Evolutionary conservation across 768 basidiomycete species (phyloP).

Genomic region (Mycena venus): DNA sequence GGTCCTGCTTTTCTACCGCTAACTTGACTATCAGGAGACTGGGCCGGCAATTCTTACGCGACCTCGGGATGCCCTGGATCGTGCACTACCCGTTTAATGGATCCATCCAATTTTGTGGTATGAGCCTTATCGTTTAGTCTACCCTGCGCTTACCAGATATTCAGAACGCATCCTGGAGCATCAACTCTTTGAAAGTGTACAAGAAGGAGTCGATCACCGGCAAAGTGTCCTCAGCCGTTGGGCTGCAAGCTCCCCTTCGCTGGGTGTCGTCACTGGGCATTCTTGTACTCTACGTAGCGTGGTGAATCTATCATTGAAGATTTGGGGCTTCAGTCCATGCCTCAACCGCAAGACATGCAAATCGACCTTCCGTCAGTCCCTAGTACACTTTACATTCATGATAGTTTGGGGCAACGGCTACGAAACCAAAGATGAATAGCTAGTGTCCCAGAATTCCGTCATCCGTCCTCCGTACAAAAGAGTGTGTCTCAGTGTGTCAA

Average conservation of each 20-base stretch:
- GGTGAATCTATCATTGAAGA: not conserved
- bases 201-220: conserved; percentile 64
- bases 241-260: not conserved
- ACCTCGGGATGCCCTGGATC: conserved; percentile 83
- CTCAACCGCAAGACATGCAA: not conserved
- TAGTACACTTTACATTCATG: not conserved
- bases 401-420: not conserved
- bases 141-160: conserved; percentile 11
- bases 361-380: not conserved
- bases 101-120: conserved; percentile 82
- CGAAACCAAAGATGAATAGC: no score
- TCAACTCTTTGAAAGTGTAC: conserved; percentile 85
- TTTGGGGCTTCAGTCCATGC: not conserved
- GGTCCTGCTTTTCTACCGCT: not conserved
- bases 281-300: not conserved
- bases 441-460: no score
- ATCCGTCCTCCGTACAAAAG: not conserved
- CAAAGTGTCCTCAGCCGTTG: conserved; percentile 40
- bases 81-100: conserved; percentile 71
- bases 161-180: conserved; percentile 86
- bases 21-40: conserved; percentile 66
- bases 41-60: conserved; percentile 87
- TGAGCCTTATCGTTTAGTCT: conserved; percentile 37
- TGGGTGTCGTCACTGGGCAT: not conserved
- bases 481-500: not conserved